Evolutionary conservation across 2,329 filamentous ascomycete species (phyloP).

Genomic region (Cladosporium colombiae): DNA sequence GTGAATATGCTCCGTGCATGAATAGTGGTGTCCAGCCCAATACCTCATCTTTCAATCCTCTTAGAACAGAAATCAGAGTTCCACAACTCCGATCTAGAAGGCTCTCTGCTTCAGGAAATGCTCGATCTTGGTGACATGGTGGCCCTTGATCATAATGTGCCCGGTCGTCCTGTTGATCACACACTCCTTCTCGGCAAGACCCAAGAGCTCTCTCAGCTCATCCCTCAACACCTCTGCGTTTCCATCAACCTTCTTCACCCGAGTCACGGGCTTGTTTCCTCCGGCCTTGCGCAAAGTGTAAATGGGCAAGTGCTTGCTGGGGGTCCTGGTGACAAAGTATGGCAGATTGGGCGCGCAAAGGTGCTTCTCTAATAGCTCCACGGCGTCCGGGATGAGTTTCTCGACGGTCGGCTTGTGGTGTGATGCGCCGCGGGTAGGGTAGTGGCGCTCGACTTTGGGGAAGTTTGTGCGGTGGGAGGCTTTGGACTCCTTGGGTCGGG

Average conservation of each 20-base stretch:
- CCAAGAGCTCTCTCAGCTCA: slow-evolving; percentile 62
- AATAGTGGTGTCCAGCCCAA: not conserved
- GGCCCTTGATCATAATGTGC: slow-evolving; percentile 69
- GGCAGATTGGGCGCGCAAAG: slow-evolving; percentile 51
- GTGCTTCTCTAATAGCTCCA: slow-evolving; percentile 29
- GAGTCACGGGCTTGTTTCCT: slow-evolving; percentile 72
- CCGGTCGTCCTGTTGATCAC: slow-evolving; percentile 63
- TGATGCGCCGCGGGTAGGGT: slow-evolving; percentile 35
- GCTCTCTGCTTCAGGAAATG: slow-evolving; percentile 39
- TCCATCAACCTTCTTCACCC: slow-evolving; percentile 78
- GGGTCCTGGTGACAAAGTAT: slow-evolving; percentile 73
- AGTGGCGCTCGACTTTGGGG: slow-evolving; percentile 37
- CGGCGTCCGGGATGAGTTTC: slow-evolving; percentile 31
- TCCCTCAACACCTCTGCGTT: slow-evolving; percentile 63
- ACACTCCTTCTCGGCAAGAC: slow-evolving; percentile 49
- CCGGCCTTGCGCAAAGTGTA: slow-evolving; percentile 75
- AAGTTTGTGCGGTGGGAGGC: slow-evolving; percentile 38
- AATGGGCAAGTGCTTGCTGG: slow-evolving; percentile 70
- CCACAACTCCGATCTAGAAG: slow-evolving; percentile 31
- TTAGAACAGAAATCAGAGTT: not conserved
- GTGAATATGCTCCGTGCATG: not conserved
- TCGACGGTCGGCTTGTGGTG: slow-evolving; percentile 26
- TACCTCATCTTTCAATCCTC: not conserved
- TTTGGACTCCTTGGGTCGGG: slow-evolving; percentile 39
- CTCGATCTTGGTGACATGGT: slow-evolving; percentile 36